Conservation (phyloP, 306 rosid genomes). For the Carpinus fangiana region DNA sequence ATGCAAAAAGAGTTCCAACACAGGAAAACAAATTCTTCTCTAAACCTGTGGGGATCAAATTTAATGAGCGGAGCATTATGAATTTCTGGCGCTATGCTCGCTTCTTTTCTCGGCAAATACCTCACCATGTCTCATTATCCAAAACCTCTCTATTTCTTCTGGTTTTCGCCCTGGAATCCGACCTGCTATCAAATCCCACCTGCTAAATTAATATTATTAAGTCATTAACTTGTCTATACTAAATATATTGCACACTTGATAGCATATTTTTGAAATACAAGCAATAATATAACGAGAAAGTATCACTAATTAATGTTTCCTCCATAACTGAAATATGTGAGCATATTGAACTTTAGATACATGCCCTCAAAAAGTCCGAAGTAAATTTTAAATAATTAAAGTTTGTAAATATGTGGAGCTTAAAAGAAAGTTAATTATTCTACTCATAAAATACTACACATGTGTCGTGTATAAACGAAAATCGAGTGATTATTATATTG, state of each 20-base stretch:
- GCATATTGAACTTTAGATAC: not conserved
- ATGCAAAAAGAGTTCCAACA: constrained; percentile 3
- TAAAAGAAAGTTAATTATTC: too few relatives aligned
- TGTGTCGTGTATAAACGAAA: too few relatives aligned
- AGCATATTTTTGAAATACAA: too few relatives aligned
- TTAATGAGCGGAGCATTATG: not conserved
- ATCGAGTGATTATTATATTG: too few relatives aligned
- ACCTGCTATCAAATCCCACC: constrained; percentile 79
- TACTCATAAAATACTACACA: too few relatives aligned
- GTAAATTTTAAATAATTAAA: too few relatives aligned
- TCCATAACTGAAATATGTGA: too few relatives aligned
- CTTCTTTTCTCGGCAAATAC: constrained; percentile 31
- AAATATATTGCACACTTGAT: too few relatives aligned
- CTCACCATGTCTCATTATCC: constrained; percentile 51
- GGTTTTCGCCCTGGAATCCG: constrained; percentile 69
- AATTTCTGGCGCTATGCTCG: constrained; percentile 2
- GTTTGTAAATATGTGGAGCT: not conserved
- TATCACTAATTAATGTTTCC: not conserved
- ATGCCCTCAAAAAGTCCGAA: not conserved
- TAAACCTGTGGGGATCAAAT: not conserved
- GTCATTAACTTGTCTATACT: not conserved
- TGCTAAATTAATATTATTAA: constrained; percentile 12
- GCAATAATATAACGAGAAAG: not conserved
- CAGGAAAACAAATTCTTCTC: not conserved
- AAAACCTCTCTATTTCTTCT: constrained; percentile 65